phyloP scores from a whole-genome alignment of 495 filamentous ascomycete genomes.

The Usnea hakonensis region DNA sequence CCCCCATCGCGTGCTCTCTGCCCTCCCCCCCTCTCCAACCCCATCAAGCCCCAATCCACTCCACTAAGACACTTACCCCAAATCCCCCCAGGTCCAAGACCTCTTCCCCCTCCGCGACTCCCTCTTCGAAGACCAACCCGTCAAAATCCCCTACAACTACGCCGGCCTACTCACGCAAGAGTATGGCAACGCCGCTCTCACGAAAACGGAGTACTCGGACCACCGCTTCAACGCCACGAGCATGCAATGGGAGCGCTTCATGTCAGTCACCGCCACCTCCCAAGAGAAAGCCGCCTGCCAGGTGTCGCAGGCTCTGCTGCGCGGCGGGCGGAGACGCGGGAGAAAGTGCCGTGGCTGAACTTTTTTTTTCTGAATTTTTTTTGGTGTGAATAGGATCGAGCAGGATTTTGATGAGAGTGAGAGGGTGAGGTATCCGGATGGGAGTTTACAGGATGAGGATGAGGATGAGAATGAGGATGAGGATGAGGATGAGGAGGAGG shows the following conservation, averaged over 20 bases:
- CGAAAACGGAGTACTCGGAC: conserved; percentile 55
- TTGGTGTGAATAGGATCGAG: too few relatives aligned
- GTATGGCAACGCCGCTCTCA: conserved; percentile 61
- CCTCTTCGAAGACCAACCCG: conserved; percentile 67
- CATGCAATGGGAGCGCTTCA: conserved; percentile 16
- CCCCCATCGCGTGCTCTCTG: neutral
- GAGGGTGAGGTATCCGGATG: neutral
- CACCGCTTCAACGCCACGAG: conserved; percentile 24
- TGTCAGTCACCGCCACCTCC: neutral
- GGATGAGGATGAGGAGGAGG: neutral
- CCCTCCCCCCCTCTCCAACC: neutral
- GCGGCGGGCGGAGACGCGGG: neutral
- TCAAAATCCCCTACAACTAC: conserved; percentile 70
- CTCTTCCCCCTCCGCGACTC: conserved; percentile 74
- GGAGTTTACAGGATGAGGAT: neutral
- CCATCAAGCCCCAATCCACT: neutral
- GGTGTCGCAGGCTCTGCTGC: conserved; percentile 3
- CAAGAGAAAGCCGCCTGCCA: neutral
- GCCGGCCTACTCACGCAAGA: conserved; percentile 64
- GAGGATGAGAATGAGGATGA: neutral
- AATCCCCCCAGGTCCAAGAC: conserved; percentile 44
- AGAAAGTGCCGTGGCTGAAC: neutral
- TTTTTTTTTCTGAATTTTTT: too few relatives aligned
- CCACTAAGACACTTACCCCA: neutral
- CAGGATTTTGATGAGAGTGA: neutral